These are phyloP conservation scores for Colletotrichum theobromicola DNA, from an alignment of 2,329 filamentous ascomycete genomes.

Conservation along the genomic window DNA sequence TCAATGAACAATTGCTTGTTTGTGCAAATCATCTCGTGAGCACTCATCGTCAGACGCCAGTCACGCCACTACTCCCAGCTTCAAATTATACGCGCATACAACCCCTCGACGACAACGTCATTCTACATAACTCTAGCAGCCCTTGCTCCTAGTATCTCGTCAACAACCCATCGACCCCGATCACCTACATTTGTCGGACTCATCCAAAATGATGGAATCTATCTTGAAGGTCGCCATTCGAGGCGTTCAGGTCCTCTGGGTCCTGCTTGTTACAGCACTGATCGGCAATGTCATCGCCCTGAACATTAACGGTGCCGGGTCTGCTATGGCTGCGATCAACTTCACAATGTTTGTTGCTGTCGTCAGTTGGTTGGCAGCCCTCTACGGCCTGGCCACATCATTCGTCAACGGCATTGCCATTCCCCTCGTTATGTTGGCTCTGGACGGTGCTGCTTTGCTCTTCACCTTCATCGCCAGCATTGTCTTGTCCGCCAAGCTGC, in stretches of 20 bases:
- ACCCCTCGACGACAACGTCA: not conserved
- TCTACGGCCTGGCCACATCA: constrained; percentile 65
- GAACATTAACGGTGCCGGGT: constrained; percentile 48
- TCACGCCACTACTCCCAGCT: not conserved
- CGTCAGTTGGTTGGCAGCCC: constrained; percentile 67
- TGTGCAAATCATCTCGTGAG: not conserved
- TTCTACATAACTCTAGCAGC: not conserved
- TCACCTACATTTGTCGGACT: not conserved
- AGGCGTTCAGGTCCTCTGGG: constrained; percentile 54
- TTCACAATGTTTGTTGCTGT: constrained; percentile 74
- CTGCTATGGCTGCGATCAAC: constrained; percentile 57
- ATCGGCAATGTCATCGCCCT: constrained; percentile 63
- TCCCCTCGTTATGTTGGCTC: constrained; percentile 55
- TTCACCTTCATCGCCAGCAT: constrained; percentile 76
- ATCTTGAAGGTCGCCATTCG: constrained; percentile 54
- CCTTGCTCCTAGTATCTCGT: not conserved
- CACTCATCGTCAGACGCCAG: not conserved
- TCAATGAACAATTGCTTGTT: not conserved
- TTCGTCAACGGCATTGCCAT: constrained; percentile 59
- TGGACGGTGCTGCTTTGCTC: constrained; percentile 65
- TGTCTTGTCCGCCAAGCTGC: constrained; percentile 72
- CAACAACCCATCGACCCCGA: not conserved
- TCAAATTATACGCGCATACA: not conserved
- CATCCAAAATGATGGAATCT: constrained; percentile 35
- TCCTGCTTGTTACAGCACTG: constrained; percentile 59